Conservation (phyloP, 176 grass and related monocot species). For the Zizania latifolia region DNA sequence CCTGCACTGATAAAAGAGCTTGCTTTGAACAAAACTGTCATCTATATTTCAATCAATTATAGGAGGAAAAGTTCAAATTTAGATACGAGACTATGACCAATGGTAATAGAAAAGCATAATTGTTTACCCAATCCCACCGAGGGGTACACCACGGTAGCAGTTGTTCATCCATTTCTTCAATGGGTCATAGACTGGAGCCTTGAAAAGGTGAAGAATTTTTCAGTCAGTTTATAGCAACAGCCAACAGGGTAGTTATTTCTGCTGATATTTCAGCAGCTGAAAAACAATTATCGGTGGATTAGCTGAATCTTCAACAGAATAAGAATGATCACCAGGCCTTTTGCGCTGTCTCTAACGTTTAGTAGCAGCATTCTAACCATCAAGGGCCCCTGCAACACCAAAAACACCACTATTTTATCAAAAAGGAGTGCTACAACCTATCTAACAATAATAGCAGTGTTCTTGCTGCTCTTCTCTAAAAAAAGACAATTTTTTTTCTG, state of each 20-base stretch:
- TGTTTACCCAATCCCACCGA: slow-evolving; percentile 74
- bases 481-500: background rate
- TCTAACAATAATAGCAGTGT: background rate
- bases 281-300: background rate
- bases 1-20: slow-evolving; percentile 45
- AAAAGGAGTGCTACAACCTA: background rate
- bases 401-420: background rate
- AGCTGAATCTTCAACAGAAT: background rate
- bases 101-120: background rate
- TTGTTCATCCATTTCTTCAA: slow-evolving; percentile 51
- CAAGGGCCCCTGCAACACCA: slow-evolving; percentile 38
- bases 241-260: background rate
- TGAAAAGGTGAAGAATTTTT: slow-evolving; percentile 5
- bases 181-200: slow-evolving; percentile 40
- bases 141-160: slow-evolving; percentile 55
- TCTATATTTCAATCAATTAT: background rate
- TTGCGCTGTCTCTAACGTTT: slow-evolving; percentile 22
- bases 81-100: background rate
- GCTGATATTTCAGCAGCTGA: background rate
- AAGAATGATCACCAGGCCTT: slow-evolving; percentile 32
- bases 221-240: background rate
- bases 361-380: slow-evolving; percentile 8
- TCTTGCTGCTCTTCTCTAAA: background rate
- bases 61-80: background rate
- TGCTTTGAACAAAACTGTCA: background rate